Conservation (phyloP, 1,139 yeast genomes). For the Saccharomyces hybrid region DNA sequence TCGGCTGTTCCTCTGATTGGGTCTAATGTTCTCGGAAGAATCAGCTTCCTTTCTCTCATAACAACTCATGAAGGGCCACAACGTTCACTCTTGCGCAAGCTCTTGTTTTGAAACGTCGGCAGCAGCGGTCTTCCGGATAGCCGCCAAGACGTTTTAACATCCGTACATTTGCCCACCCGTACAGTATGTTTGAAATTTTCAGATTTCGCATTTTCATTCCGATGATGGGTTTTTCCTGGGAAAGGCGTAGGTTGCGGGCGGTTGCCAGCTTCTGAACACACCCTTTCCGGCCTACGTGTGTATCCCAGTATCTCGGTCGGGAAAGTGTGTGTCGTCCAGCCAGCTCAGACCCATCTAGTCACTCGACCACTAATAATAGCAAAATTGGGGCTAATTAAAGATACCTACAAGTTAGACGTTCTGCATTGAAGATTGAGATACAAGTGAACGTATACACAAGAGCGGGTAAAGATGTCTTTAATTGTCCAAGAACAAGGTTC, state of each 20-base stretch:
- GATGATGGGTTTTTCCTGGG: not conserved
- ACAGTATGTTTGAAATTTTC: too few species aligned
- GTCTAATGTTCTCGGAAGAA: too few species aligned
- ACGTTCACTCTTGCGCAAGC: too few species aligned
- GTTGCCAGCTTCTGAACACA: not conserved
- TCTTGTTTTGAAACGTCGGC: too few species aligned
- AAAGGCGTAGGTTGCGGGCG: not conserved
- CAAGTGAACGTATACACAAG: constrained; percentile 3
- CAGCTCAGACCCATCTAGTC: not conserved
- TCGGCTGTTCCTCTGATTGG: too few species aligned
- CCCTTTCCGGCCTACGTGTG: not conserved
- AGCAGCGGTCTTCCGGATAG: too few species aligned
- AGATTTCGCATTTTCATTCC: too few species aligned
- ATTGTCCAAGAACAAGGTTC: constrained; percentile 98
- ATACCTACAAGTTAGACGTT: not conserved
- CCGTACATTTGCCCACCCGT: too few species aligned
- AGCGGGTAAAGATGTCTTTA: constrained; percentile 64
- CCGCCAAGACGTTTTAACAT: too few species aligned
- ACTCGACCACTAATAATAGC: not conserved
- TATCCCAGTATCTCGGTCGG: not conserved
- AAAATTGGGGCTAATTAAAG: not conserved
- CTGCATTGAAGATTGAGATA: not conserved
- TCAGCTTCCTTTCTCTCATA: too few species aligned
- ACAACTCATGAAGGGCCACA: too few species aligned
- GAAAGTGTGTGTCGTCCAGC: not conserved